A percentile compares a stretch with the other conserved stretches of the same genome.
Conservation (phyloP, 2,329 filamentous ascomycete genomes). For the Sporothrix phasma region DNA sequence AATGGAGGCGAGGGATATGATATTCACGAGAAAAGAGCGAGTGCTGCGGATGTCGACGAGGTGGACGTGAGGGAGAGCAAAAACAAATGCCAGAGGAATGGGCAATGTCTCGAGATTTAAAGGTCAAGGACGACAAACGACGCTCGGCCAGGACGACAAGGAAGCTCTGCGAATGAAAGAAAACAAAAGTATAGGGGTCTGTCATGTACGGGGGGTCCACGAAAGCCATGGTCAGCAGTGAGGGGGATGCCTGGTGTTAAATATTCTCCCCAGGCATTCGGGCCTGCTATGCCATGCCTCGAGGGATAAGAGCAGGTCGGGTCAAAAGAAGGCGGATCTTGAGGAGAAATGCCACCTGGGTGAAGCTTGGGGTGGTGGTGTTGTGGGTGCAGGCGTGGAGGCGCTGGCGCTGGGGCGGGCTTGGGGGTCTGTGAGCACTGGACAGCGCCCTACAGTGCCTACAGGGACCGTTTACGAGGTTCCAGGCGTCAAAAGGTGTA, state of each 20-base stretch:
- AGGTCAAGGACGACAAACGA: background rate
- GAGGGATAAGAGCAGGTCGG: background rate
- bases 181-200: background rate
- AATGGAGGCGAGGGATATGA: background rate
- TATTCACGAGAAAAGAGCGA: background rate
- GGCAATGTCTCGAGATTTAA: conserved; percentile 6
- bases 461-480: conserved; percentile 3
- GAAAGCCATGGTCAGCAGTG: background rate
- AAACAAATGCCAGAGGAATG: background rate
- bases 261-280: conserved; percentile 12
- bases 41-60: background rate
- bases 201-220: background rate
- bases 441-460: background rate
- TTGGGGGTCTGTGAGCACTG: background rate
- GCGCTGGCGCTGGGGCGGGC: background rate
- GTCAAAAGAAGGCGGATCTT: background rate
- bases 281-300: background rate
- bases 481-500: background rate
- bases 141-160: background rate
- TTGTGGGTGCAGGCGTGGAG: background rate
- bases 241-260: conserved; percentile 14
- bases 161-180: background rate
- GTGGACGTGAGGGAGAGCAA: background rate
- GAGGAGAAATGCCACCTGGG: background rate
- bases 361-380: background rate